These are phyloP conservation scores for Aurantiochytrium sp. DNA, from an alignment of 108 stramenopile species.

Conservation along the genomic window DNA sequence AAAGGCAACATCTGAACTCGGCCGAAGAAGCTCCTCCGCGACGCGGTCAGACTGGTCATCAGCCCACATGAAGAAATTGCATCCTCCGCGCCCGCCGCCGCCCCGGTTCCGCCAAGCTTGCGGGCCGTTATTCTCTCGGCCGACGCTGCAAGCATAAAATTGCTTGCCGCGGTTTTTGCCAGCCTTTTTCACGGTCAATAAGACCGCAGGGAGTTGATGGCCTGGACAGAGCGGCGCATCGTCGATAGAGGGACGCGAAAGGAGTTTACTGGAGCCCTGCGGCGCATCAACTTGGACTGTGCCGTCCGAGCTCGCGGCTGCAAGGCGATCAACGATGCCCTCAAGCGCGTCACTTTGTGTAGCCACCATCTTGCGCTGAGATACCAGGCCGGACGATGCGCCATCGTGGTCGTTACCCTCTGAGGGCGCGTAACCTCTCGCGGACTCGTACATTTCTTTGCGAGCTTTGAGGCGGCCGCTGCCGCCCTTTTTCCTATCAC, in stretches of 20 bases:
- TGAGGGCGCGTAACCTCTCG: neutral
- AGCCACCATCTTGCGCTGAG: neutral
- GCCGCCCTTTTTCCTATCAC: neutral
- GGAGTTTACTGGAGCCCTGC: neutral
- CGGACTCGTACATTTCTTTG: neutral
- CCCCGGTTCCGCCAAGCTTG: neutral
- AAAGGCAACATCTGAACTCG: neutral
- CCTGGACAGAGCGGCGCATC: neutral
- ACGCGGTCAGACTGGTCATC: neutral
- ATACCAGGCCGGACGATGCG: neutral
- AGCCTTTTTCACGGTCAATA: neutral
- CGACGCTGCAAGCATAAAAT: neutral
- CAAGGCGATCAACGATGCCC: neutral
- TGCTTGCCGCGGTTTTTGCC: neutral
- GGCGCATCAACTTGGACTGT: neutral
- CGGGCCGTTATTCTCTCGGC: neutral
- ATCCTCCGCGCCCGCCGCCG: neutral
- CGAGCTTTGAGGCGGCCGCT: neutral
- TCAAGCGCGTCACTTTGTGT: neutral
- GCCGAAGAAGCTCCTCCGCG: neutral
- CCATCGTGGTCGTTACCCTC: neutral
- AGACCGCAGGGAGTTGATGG: neutral
- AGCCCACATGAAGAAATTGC: slow-evolving; percentile 7
- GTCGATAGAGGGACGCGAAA: neutral
- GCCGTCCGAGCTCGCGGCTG: neutral